Evolutionary conservation across 78 protist species (phyloP), one percentile per base, ranked within the genome.

Genomic region (Bigelowiella natans): DNA sequence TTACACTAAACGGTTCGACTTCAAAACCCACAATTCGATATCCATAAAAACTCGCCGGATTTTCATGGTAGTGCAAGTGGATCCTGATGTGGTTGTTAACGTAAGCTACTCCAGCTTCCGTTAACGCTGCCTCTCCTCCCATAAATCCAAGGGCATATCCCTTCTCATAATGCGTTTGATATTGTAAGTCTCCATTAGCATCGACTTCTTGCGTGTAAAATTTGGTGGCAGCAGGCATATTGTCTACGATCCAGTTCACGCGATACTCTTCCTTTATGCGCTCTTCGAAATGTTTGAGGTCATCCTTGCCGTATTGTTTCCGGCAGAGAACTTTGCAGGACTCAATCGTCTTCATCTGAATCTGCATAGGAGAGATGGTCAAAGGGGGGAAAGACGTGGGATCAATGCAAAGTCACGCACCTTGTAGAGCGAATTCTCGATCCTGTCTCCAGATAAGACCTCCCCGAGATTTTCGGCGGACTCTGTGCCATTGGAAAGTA

Each of bases 11-110:
- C 26, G 97, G 95, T 31, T 64, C 51, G 2, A 96, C 94, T 31
- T 88, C 95, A 26, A 96, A 95, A 37, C 95, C 95, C 1, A 97
- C 98, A 1, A 97, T 64, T 11, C 95, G 90, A 1, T 51, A 85
- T 2, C 92, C 89, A 3, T n/a, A 31, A 34, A 83, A 83, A 30
- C 39, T 3, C 39, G 86, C 30, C 85, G 84, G n/a, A 31, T 63
- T 38, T 18, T 36, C 37, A 82, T 83, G 91, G 28, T 37, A 73
- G 40, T 51, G 40, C 85, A 92, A 11, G n/a, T 86, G 63, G 37
- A 92, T 51, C 11, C 94, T 89, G 37, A 92, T 63, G 37, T 92
- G 94, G 90, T 92, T 92, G 94, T 88, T 36, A 29, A 92, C 39
- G 39, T 86, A 89, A 29, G 51, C 38, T 31, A 39, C 2, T 31